These are phyloP conservation scores for Candida pseudoglaebosa DNA, from an alignment of 805 yeast species.

Conservation along the genomic window DNA sequence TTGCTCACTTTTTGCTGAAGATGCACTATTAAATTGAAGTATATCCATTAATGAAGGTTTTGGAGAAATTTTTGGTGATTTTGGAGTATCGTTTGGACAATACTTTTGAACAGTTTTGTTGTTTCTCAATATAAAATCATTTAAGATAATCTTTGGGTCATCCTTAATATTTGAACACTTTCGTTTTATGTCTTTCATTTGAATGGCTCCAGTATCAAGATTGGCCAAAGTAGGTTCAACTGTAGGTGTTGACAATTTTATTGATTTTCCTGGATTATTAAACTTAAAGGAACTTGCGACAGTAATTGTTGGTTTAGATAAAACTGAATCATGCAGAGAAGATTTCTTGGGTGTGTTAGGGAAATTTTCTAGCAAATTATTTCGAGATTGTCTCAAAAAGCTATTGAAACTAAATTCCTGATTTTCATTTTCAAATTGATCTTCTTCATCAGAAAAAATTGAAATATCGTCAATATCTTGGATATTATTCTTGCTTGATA, in stretches of 20 bases:
- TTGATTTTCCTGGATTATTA: conserved; percentile 31
- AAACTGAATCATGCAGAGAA: conserved; percentile 16
- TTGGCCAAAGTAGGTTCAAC: conserved; percentile 32
- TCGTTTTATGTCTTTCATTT: conserved; percentile 3
- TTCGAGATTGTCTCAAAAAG: conserved; percentile 30
- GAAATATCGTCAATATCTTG: conserved; percentile 17
- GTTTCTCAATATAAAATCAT: conserved; percentile 7
- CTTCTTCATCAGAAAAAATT: conserved; percentile 14
- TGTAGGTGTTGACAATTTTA: conserved; percentile 12
- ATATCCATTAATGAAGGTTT: conserved; percentile 5
- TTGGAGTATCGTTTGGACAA: background rate
- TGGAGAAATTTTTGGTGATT: conserved; percentile 7
- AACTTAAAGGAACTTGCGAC: conserved; percentile 18
- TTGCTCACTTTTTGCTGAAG: background rate
- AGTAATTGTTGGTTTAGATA: background rate
- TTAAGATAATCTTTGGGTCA: conserved; percentile 12
- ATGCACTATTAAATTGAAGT: background rate
- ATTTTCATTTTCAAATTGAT: conserved; percentile 4
- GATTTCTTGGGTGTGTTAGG: conserved; percentile 25
- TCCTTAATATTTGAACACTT: conserved; percentile 6
- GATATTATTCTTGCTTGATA: conserved; percentile 8
- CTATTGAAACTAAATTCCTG: conserved; percentile 23
- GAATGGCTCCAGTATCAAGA: conserved; percentile 4
- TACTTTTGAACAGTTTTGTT: conserved; percentile 3
- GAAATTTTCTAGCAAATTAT: conserved; percentile 26